These are phyloP conservation scores for Zizania palustris DNA, from an alignment of 202 grass and related monocot species.

Conservation along the genomic window DNA sequence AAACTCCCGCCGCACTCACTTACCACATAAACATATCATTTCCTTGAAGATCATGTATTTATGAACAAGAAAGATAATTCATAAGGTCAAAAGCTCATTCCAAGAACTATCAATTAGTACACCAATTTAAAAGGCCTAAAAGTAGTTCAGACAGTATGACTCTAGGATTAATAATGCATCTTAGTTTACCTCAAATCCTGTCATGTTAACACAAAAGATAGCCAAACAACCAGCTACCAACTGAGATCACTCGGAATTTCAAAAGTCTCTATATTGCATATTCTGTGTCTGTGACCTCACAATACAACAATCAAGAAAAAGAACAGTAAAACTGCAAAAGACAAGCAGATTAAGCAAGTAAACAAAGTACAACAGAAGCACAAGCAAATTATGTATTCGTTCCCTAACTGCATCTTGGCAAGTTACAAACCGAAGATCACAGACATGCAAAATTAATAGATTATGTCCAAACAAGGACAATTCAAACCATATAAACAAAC, in stretches of 20 bases:
- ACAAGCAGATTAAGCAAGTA: too few relatives aligned
- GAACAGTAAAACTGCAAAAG: neutral
- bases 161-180: neutral
- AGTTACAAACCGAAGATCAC: constrained; percentile 18
- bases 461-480: neutral
- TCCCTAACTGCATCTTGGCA: neutral
- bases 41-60: neutral
- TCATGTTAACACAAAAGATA: constrained; percentile 4
- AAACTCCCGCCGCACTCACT: constrained; percentile 1
- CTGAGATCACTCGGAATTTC: neutral
- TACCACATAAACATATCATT: constrained; percentile 2
- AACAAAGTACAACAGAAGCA: too few relatives aligned
- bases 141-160: constrained; percentile 5
- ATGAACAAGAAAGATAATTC: constrained; percentile 12
- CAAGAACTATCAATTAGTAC: neutral
- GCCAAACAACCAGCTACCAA: neutral
- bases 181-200: neutral
- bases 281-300: neutral
- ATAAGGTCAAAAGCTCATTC: constrained; percentile 2
- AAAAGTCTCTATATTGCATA: constrained; percentile 7
- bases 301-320: constrained; percentile 6
- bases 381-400: too few relatives aligned
- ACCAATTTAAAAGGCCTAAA: constrained; percentile 1
- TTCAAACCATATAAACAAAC: neutral
- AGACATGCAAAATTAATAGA: neutral